Evolutionary conservation across 306 rosid species (phyloP).

Genomic region (Quercus mongolica): DNA sequence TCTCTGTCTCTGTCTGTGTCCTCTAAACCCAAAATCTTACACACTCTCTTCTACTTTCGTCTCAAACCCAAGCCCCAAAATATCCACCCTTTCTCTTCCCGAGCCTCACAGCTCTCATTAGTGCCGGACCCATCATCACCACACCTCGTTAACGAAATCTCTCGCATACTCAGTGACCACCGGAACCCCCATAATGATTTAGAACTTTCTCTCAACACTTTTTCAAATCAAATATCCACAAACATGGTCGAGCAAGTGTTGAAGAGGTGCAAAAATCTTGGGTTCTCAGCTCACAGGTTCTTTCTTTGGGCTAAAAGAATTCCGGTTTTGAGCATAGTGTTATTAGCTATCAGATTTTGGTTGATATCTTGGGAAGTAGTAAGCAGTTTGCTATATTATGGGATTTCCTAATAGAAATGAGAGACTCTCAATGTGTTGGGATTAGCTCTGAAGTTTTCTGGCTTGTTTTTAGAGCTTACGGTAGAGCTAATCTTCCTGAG

Average conservation of each 20-base stretch:
- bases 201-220: conserved; percentile 51
- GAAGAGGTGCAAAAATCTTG: conserved; percentile 78
- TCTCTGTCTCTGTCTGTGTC: background rate
- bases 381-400: conserved; percentile 79
- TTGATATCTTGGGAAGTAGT: conserved; percentile 64
- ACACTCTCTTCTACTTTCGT: conserved; percentile 26
- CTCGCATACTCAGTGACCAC: conserved; percentile 83
- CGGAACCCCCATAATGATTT: conserved; percentile 74
- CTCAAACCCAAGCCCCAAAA: conserved; percentile 19
- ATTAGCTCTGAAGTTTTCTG: conserved; percentile 59
- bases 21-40: conserved; percentile 28
- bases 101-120: conserved; percentile 9
- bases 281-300: conserved; percentile 82
- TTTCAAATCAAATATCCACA: conserved; percentile 58
- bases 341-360: conserved; percentile 65
- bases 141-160: conserved; percentile 65
- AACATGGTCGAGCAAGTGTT: conserved; percentile 74
- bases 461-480: conserved; percentile 66
- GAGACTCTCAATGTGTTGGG: conserved; percentile 48
- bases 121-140: conserved; percentile 23
- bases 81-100: conserved; percentile 23
- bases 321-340: conserved; percentile 62
- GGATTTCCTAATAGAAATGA: conserved; percentile 72
- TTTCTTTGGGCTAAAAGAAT: conserved; percentile 79
- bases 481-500: conserved; percentile 67